Base-by-base conservation (phyloP, 1,284 basidiomycete species). In the Termitomyces sp. region DNA sequence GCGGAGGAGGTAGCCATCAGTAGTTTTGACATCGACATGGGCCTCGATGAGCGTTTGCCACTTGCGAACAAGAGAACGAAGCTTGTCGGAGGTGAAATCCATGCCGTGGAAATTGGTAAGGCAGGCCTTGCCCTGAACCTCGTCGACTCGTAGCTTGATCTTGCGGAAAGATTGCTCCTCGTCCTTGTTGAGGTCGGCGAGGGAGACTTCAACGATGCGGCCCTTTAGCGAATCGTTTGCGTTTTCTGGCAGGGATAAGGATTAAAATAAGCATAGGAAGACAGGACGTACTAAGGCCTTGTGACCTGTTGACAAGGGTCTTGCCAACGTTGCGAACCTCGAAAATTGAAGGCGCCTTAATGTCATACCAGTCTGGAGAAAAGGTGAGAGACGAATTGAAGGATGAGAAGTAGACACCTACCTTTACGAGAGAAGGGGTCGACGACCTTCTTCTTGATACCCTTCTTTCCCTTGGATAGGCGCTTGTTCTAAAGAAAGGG, bases 41-140 rank as follows among this genome's bases (percentile, higher is more conserved):
- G 96, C 96, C 80, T 99, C 96, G 68, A 99, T 95, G 68, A 99
- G 89, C 37, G 94, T 87, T 78, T 99, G 97, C 97, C 97, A 99
- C 80, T 99, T 99, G 74, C 96, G 93, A 65, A 99, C 97, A 67
- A 99, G 93, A 54, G 97, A 99, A 61, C 97, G 94, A 63, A 99
- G 88, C 80, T 99, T 99, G 88, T 99, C 97, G 60, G 94, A 97
- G 60, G 97, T 99, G 80, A 99, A 98, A 80, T 97, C 93, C 97
- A 99, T 99, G 72, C 96, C 97, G 79, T 96, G 91, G 90, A 99
- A 99, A 78, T 96, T 97, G 74, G 97, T 98, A 54, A 99, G 83
- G 82, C 95, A 98, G 83, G 92, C 96, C 82, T 95, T 97, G 79
- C 96, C 97, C 79, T 97, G 89, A 62, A 99, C 84, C 69, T 98